These are phyloP conservation scores for Xylaria scruposa DNA, from an alignment of 495 filamentous ascomycete genomes.

Conservation along the genomic window DNA sequence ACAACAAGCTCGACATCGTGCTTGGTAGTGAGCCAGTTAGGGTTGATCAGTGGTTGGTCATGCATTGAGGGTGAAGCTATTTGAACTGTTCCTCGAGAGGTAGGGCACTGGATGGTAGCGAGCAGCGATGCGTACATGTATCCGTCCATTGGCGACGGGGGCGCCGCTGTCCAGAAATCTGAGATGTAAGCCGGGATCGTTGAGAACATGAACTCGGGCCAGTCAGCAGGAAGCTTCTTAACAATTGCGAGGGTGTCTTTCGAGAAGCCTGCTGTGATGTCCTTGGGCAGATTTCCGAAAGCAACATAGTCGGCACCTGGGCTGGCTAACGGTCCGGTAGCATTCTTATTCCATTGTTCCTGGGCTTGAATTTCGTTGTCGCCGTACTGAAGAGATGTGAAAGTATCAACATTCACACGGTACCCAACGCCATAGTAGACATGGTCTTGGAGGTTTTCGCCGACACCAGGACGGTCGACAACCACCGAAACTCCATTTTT, in stretches of 20 bases:
- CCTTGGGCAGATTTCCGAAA: conserved; percentile 55
- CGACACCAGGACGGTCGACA: conserved; percentile 52
- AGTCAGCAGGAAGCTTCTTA: conserved; percentile 53
- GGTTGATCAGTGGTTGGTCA: conserved; percentile 59
- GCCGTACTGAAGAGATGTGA: conserved; percentile 17
- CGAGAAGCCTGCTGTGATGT: conserved; percentile 29
- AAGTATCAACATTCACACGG: conserved; percentile 37
- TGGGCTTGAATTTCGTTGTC: background rate
- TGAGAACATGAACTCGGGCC: conserved; percentile 63
- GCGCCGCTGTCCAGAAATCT: conserved; percentile 31
- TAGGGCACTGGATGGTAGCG: conserved; percentile 50
- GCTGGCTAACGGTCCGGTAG: conserved; percentile 46
- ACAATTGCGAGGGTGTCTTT: background rate
- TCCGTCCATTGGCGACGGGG: conserved; percentile 42
- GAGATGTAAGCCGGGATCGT: conserved; percentile 2
- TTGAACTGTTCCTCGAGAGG: conserved; percentile 62
- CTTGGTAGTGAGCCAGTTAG: conserved; percentile 58
- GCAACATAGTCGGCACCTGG: conserved; percentile 49
- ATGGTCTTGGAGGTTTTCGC: conserved; percentile 56
- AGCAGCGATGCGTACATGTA: conserved; percentile 55
- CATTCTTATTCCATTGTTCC: conserved; percentile 7
- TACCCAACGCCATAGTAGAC: conserved; percentile 36
- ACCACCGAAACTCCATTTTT: conserved; percentile 47
- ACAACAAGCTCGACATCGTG: conserved; percentile 61
- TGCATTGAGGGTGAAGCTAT: conserved; percentile 50